Evolutionary conservation across 1,284 basidiomycete genomes (phyloP).

Genomic region (Psilocybe mexicana): DNA sequence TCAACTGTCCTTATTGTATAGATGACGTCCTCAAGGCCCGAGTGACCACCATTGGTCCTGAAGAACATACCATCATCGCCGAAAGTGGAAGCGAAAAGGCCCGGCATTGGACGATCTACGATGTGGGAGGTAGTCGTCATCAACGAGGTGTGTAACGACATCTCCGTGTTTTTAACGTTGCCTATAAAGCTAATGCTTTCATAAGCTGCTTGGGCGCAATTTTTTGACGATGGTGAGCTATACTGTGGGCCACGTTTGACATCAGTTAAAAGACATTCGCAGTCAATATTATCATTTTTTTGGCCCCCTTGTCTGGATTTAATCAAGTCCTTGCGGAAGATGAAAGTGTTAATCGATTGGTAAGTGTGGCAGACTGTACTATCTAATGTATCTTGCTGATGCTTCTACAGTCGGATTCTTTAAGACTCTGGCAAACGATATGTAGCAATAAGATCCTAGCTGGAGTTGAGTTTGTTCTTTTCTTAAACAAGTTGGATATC

Average conservation of each 20-base stretch:
- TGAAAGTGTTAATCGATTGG: slow-evolving; percentile 55
- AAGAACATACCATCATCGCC: slow-evolving; percentile 57
- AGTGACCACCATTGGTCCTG: slow-evolving; percentile 63
- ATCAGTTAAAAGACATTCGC: background rate
- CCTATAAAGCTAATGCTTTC: background rate
- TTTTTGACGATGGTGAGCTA: slow-evolving; percentile 59
- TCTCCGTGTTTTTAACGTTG: background rate
- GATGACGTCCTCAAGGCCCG: slow-evolving; percentile 66
- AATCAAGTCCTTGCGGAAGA: slow-evolving; percentile 65
- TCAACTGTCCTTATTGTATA: slow-evolving; percentile 22
- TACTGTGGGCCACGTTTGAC: background rate
- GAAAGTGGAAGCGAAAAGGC: slow-evolving; percentile 44
- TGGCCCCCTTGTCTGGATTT: slow-evolving; percentile 67
- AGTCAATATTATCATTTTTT: slow-evolving; percentile 63
- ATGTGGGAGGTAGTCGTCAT: slow-evolving; percentile 57
- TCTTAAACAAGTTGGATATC: slow-evolving; percentile 67
- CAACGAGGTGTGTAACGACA: slow-evolving; percentile 46
- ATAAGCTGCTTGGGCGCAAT: slow-evolving; percentile 62
- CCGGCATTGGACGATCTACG: slow-evolving; percentile 60
- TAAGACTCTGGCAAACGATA: slow-evolving; percentile 61
- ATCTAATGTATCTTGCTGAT: background rate
- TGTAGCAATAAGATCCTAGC: slow-evolving; percentile 57
- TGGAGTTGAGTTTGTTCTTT: slow-evolving; percentile 54
- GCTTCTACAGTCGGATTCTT: slow-evolving; percentile 49
- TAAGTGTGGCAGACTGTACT: slow-evolving; percentile 29